Conservation (phyloP, 148 eudicot species). For the Suaeda aralocaspica region DNA sequence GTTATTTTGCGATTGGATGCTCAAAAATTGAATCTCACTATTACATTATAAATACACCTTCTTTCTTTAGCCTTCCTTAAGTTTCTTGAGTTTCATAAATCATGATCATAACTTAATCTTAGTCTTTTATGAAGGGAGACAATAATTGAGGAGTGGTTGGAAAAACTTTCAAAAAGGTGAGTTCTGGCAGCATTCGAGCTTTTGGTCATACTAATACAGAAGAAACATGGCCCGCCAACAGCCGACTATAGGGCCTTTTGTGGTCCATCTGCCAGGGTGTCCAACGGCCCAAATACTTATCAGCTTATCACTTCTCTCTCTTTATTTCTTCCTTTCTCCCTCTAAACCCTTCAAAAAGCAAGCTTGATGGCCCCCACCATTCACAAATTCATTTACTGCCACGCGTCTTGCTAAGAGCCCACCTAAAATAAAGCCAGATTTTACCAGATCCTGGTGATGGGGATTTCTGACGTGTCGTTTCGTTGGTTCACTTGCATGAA, state of each 20-base stretch:
- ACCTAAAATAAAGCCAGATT: constrained; percentile 7
- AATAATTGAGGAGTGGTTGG: background rate
- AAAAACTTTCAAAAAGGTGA: constrained; percentile 18
- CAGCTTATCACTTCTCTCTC: background rate
- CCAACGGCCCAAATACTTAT: constrained; percentile 21
- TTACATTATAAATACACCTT: too few species aligned
- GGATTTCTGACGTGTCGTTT: background rate
- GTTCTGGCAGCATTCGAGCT: constrained; percentile 22
- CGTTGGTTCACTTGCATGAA: background rate
- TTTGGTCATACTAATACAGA: constrained; percentile 19
- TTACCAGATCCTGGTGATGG: constrained; percentile 8
- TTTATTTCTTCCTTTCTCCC: background rate
- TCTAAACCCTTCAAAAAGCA: background rate
- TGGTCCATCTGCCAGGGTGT: constrained; percentile 24
- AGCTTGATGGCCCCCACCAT: background rate
- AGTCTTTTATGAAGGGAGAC: constrained; percentile 3
- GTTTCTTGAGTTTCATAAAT: background rate
- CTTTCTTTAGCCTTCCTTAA: too few species aligned
- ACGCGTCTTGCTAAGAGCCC: constrained; percentile 9
- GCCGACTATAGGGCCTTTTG: constrained; percentile 14
- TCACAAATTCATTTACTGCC: background rate
- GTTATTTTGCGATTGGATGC: too few species aligned
- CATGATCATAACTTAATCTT: background rate
- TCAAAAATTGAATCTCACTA: too few species aligned
- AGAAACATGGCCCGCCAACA: constrained; percentile 13